These are phyloP conservation scores for Thamnidium elegans DNA, from an alignment of 192 early-diverging fungal genomes.

Conservation along the genomic window DNA sequence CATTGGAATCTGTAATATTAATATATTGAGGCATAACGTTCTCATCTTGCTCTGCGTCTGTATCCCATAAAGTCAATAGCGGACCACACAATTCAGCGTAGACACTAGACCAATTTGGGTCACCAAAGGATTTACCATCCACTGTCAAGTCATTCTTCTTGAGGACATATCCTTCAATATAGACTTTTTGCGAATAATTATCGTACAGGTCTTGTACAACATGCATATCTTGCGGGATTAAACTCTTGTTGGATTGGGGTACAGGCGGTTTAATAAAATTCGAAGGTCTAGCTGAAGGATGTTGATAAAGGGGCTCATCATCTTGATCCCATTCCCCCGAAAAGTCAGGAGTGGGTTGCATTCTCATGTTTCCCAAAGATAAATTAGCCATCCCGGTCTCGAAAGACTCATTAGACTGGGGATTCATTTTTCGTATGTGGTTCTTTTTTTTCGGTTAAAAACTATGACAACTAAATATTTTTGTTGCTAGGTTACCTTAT, in stretches of 20 bases:
- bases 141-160: constrained; percentile 63
- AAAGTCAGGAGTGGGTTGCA: background rate
- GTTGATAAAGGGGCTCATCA: background rate
- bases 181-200: constrained; percentile 65
- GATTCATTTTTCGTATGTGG: too few species aligned
- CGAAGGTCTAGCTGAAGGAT: constrained; percentile 8
- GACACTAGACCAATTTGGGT: constrained; percentile 68
- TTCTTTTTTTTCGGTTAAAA: too few species aligned
- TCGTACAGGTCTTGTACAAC: constrained; percentile 59
- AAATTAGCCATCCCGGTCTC: too few species aligned
- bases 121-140: constrained; percentile 59
- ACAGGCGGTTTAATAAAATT: constrained; percentile 36
- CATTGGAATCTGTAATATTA: constrained; percentile 70
- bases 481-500: too few species aligned
- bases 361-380: too few species aligned
- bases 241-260: constrained; percentile 4
- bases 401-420: too few species aligned
- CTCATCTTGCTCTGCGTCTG: constrained; percentile 37
- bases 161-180: constrained; percentile 64
- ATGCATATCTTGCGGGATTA: constrained; percentile 40
- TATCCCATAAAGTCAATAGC: constrained; percentile 61
- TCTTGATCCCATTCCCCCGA: background rate
- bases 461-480: too few species aligned
- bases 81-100: constrained; percentile 73
- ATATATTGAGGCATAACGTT: constrained; percentile 62